These are phyloP conservation scores for Chlorella ohadii DNA, from an alignment of 139 green algal genomes.

Conservation along the genomic window DNA sequence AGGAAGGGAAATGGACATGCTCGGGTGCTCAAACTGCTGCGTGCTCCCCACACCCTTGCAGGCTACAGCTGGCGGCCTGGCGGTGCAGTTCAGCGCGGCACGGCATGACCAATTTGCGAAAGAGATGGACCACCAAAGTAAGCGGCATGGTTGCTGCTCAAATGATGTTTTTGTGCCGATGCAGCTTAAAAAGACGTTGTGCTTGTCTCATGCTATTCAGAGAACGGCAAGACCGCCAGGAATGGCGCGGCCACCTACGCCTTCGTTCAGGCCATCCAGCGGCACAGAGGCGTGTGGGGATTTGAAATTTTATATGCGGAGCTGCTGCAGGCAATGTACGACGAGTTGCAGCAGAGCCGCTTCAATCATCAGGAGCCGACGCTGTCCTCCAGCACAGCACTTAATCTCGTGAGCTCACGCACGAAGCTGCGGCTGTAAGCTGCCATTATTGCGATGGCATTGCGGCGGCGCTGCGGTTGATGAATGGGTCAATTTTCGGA, in stretches of 20 bases:
- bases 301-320: slow-evolving; percentile 2
- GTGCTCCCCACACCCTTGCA: no score
- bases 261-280: neutral
- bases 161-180: neutral
- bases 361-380: neutral
- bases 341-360: neutral
- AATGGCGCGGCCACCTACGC: neutral
- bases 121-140: neutral
- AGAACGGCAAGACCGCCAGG: neutral
- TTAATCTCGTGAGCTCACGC: no score
- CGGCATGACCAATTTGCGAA: neutral
- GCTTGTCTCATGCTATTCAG: no score
- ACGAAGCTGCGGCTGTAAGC: no score
- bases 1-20: no score
- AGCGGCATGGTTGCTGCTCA: neutral
- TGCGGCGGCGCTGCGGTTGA: no score
- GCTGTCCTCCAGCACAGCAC: no score
- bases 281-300: neutral
- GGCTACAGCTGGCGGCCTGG: neutral
- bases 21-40: no score
- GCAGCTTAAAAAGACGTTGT: neutral
- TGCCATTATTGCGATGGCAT: no score
- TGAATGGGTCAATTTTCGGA: no score
- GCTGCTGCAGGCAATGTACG: slow-evolving; percentile 2
- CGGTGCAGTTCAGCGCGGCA: neutral